These are phyloP conservation scores for Tylopilus subfusipes DNA, from an alignment of 768 basidiomycete genomes.

Conservation along the genomic window DNA sequence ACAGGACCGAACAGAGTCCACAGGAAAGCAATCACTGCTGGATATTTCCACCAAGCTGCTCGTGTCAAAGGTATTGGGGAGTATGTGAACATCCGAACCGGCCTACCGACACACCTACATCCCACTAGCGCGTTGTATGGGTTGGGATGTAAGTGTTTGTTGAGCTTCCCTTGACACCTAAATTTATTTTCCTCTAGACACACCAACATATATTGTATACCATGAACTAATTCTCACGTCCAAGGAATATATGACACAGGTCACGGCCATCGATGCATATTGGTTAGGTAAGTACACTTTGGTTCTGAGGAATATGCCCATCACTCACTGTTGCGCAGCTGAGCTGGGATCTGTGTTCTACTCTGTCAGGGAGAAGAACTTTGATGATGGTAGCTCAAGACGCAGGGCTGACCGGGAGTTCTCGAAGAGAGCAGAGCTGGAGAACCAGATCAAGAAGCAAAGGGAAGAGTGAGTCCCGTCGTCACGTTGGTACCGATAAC, in stretches of 20 bases:
- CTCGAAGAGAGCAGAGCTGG: slow-evolving; percentile 85
- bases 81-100: slow-evolving; percentile 95
- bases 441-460: slow-evolving; percentile 85
- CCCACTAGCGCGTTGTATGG: slow-evolving; percentile 97
- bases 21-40: slow-evolving; percentile 95
- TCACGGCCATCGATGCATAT: slow-evolving; percentile 96
- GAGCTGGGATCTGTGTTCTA: slow-evolving; percentile 96
- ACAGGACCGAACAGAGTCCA: background rate
- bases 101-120: slow-evolving; percentile 91
- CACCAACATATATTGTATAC: slow-evolving; percentile 94
- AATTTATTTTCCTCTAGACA: slow-evolving; percentile 50
- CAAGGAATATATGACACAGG: slow-evolving; percentile 98
- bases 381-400: slow-evolving; percentile 80
- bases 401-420: slow-evolving; percentile 85
- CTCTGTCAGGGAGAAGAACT: slow-evolving; percentile 97
- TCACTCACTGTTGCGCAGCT: slow-evolving; percentile 44
- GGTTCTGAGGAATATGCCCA: background rate
- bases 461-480: slow-evolving; percentile 54
- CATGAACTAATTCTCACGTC: slow-evolving; percentile 95
- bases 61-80: slow-evolving; percentile 98
- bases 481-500: background rate
- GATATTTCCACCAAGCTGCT: slow-evolving; percentile 99
- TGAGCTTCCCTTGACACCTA: background rate
- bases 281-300: slow-evolving; percentile 73
- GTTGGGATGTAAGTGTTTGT: slow-evolving; percentile 71